Percentiles rank a stretch among this genome's conserved stretches.
Conservation (phyloP, 2,329 filamentous ascomycete species). For the Ophiocordyceps robertsii region DNA sequence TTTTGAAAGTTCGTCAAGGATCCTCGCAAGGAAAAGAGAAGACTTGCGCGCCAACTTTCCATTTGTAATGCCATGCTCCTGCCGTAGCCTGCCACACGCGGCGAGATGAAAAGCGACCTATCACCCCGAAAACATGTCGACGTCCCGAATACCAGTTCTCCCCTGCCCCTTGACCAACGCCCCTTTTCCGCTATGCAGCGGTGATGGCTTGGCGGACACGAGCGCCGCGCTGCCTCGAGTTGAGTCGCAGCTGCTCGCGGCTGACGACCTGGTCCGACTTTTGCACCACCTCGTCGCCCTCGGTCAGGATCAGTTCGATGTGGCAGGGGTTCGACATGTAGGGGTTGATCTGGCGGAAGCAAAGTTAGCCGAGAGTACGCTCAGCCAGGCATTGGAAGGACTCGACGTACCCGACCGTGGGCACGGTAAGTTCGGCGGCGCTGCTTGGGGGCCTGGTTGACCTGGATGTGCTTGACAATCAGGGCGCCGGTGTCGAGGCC, state of each 20-base stretch:
- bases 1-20: slow-evolving; percentile 21
- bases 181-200: slow-evolving; percentile 36
- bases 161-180: not conserved
- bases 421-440: slow-evolving; percentile 98
- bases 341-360: slow-evolving; percentile 72
- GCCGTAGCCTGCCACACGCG: slow-evolving; percentile 24
- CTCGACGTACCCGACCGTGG: slow-evolving; percentile 87
- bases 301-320: slow-evolving; percentile 99
- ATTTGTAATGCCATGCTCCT: slow-evolving; percentile 24
- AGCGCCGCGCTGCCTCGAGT: slow-evolving; percentile 80
- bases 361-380: not conserved
- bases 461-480: slow-evolving; percentile 99
- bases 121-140: slow-evolving; percentile 6
- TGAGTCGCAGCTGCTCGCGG: slow-evolving; percentile 57
- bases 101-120: slow-evolving; percentile 25
- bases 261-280: slow-evolving; percentile 77
- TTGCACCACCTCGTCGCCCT: slow-evolving; percentile 89
- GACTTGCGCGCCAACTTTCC: slow-evolving; percentile 20
- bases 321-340: slow-evolving; percentile 99
- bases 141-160: slow-evolving; percentile 1
- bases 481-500: slow-evolving; percentile 95
- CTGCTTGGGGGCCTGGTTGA: slow-evolving; percentile 99
- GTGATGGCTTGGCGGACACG: slow-evolving; percentile 52
- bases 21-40: slow-evolving; percentile 16
- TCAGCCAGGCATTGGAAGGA: not conserved